These are phyloP conservation scores for Xylaria sp. DNA, from an alignment of 2,329 filamentous ascomycete genomes.

Conservation along the genomic window DNA sequence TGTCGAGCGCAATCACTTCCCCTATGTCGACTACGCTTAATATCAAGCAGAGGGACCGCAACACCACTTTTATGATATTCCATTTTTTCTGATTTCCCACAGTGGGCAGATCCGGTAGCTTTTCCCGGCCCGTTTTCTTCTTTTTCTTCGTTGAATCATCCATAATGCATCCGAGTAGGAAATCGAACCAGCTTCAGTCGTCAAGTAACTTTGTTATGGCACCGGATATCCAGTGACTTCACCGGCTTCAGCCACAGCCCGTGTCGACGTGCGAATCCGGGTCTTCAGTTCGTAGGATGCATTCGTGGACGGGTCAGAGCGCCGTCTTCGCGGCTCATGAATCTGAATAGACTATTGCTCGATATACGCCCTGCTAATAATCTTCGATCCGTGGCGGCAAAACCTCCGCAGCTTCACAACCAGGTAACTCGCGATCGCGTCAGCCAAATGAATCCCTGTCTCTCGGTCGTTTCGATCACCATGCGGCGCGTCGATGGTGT, in stretches of 20 bases:
- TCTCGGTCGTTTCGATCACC: conserved; percentile 3
- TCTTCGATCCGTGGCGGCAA: not conserved
- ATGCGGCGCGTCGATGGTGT: not conserved
- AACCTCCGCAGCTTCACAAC: conserved; percentile 1
- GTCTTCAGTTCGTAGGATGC: conserved; percentile 12
- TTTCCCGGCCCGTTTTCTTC: not conserved
- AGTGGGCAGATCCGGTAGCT: conserved; percentile 35
- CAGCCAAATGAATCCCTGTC: not conserved
- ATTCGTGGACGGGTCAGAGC: conserved; percentile 17
- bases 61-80: conserved; percentile 43
- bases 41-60: conserved; percentile 37
- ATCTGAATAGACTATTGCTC: not conserved
- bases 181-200: not conserved
- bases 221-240: not conserved
- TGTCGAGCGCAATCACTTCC: conserved; percentile 30
- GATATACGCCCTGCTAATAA: not conserved
- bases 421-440: conserved; percentile 3
- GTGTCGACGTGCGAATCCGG: not conserved
- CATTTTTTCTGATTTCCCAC: conserved; percentile 40
- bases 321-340: conserved; percentile 38
- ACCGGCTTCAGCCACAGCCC: not conserved
- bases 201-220: not conserved
- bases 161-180: conserved; percentile 26
- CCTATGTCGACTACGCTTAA: conserved; percentile 30
- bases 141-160: conserved; percentile 14